A percentile compares a stretch with the other conserved stretches of the same genome.
Evolutionary conservation across 2,329 filamentous ascomycete genomes (phyloP).

Genomic region (Didymella sp.): DNA sequence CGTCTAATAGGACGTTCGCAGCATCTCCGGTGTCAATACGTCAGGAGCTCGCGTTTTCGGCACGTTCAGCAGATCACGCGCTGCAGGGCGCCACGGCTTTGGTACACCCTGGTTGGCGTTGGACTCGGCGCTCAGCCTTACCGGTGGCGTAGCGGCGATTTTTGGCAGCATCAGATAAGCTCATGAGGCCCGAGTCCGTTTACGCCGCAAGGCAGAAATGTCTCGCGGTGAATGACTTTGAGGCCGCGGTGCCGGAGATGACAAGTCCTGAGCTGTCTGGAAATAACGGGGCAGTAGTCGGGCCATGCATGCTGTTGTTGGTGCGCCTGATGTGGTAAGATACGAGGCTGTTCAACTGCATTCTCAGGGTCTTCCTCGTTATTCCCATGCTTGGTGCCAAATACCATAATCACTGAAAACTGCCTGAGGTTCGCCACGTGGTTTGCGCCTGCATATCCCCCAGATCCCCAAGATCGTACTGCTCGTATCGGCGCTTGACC

Average conservation of each 20-base stretch:
- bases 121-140: conserved; percentile 17
- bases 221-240: conserved; percentile 1
- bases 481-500: conserved; percentile 16
- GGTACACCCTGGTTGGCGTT: not conserved
- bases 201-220: conserved; percentile 1
- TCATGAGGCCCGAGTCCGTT: conserved; percentile 13
- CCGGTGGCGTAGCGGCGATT: conserved; percentile 16
- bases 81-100: conserved; percentile 11
- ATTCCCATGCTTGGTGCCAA: conserved; percentile 1
- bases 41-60: conserved; percentile 18
- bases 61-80: conserved; percentile 14
- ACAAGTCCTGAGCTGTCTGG: conserved; percentile 5
- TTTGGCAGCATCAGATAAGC: conserved; percentile 18
- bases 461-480: conserved; percentile 4
- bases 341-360: conserved; percentile 9
- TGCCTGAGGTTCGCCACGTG: conserved; percentile 11
- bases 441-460: not conserved
- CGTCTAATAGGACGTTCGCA: conserved; percentile 2
- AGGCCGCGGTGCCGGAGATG: conserved; percentile 12
- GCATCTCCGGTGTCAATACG: conserved; percentile 11
- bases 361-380: conserved; percentile 4
- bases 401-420: not conserved
- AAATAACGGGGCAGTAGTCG: conserved; percentile 4
- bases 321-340: conserved; percentile 13
- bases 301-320: not conserved